Conservation (phyloP, 2,329 filamentous ascomycete species). For the Fusarium denticulatum region DNA sequence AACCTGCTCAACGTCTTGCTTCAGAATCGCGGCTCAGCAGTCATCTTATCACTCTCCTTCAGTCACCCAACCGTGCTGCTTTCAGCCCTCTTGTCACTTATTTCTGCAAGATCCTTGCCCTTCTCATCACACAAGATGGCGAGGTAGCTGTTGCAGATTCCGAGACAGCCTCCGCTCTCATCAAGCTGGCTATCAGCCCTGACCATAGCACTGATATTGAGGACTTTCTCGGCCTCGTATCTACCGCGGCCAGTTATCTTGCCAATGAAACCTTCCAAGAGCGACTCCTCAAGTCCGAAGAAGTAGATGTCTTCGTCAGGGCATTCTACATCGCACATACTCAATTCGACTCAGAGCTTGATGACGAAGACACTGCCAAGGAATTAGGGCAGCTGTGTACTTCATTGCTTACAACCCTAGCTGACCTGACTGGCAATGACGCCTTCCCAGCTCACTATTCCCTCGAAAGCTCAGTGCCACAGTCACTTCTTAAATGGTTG, state of each 20-base stretch:
- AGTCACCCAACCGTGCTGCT: slow-evolving; percentile 54
- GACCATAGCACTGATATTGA: slow-evolving; percentile 59
- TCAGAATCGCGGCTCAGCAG: slow-evolving; percentile 62
- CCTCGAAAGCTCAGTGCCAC: slow-evolving; percentile 54
- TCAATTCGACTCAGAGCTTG: slow-evolving; percentile 53
- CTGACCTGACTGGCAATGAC: slow-evolving; percentile 63
- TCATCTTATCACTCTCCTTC: slow-evolving; percentile 60
- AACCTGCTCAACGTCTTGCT: slow-evolving; percentile 66
- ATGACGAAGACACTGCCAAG: slow-evolving; percentile 56
- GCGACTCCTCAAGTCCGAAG: slow-evolving; percentile 53
- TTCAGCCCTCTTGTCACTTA: slow-evolving; percentile 59
- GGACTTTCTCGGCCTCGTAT: slow-evolving; percentile 62
- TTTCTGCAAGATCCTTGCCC: slow-evolving; percentile 65
- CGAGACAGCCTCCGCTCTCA: slow-evolving; percentile 59
- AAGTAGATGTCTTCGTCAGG: slow-evolving; percentile 57
- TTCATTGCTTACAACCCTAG: slow-evolving; percentile 61
- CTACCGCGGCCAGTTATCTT: slow-evolving; percentile 66
- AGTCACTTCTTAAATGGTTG: slow-evolving; percentile 60
- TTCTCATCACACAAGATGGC: slow-evolving; percentile 63
- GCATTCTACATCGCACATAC: slow-evolving; percentile 61
- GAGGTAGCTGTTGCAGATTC: slow-evolving; percentile 57
- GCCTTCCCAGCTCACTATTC: slow-evolving; percentile 56
- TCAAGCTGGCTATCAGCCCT: slow-evolving; percentile 58
- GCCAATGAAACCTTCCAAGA: slow-evolving; percentile 62
- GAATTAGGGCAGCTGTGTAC: slow-evolving; percentile 60